phyloP scores from a whole-genome alignment of 768 basidiomycete species.

The Panus rudis region DNA sequence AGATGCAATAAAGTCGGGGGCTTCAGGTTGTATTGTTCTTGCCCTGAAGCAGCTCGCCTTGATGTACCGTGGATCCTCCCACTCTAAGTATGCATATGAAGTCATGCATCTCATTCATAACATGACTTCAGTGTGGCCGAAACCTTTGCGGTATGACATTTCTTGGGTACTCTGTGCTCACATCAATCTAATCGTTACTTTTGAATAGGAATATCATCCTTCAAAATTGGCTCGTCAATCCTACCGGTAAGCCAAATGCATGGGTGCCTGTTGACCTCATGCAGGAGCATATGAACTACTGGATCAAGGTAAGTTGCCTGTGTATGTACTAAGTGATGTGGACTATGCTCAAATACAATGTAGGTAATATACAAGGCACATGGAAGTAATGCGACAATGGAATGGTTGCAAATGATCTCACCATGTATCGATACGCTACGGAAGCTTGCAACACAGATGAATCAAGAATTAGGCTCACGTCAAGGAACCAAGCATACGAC shows the following conservation, averaged over 20 bases:
- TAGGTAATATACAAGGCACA: conserved; percentile 26
- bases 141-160: conserved; percentile 6
- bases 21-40: conserved; percentile 22
- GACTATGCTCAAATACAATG: neutral
- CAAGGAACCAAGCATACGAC: conserved; percentile 26
- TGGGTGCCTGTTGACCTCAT: conserved; percentile 26
- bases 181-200: neutral
- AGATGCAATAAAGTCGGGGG: conserved; percentile 24
- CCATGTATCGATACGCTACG: conserved; percentile 25
- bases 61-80: conserved; percentile 19
- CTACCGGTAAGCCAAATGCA: conserved; percentile 15
- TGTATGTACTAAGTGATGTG: no score
- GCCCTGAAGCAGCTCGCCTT: conserved; percentile 18
- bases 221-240: conserved; percentile 29
- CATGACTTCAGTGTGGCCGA: conserved; percentile 14
- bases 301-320: conserved; percentile 23
- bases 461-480: conserved; percentile 19
- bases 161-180: neutral
- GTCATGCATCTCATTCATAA: conserved; percentile 12
- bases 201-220: conserved; percentile 19
- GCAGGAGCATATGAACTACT: conserved; percentile 29
- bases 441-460: conserved; percentile 19
- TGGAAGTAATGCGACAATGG: conserved; percentile 28
- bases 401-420: conserved; percentile 26
- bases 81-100: conserved; percentile 23